Percentiles rank a stretch among this genome's conserved stretches.
Conservation (phyloP, 2,329 filamentous ascomycete genomes). For the Clarireedia paspali region DNA sequence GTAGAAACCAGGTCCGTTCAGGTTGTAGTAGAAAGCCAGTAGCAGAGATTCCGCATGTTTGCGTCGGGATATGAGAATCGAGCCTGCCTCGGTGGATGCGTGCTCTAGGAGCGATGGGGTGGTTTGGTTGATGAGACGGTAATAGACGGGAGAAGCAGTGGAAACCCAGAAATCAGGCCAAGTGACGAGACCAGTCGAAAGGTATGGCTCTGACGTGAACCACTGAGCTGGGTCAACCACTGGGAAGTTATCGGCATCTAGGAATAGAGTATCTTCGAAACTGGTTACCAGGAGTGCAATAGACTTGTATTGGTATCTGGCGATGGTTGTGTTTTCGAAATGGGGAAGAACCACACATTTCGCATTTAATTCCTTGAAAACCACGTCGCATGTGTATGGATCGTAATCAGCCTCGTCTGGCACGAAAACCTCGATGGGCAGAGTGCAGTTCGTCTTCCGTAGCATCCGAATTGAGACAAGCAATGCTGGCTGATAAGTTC, state of each 20-base stretch:
- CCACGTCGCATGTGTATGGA: conserved; percentile 30
- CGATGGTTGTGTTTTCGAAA: conserved; percentile 25
- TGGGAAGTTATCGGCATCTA: conserved; percentile 41
- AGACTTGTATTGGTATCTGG: conserved; percentile 40
- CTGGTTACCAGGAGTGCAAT: conserved; percentile 42
- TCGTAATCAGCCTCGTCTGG: conserved; percentile 32
- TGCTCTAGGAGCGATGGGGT: background rate
- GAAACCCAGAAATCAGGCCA: conserved; percentile 42
- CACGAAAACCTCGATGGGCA: conserved; percentile 37
- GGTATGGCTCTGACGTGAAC: conserved; percentile 36
- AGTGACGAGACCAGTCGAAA: conserved; percentile 33
- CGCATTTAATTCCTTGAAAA: conserved; percentile 33
- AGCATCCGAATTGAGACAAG: conserved; percentile 36
- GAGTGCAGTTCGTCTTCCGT: conserved; percentile 28
- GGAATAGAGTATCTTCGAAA: conserved; percentile 40
- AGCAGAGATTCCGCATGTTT: background rate
- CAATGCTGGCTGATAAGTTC: conserved; percentile 31
- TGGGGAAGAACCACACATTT: conserved; percentile 34
- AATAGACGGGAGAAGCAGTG: conserved; percentile 33
- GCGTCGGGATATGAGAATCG: conserved; percentile 2
- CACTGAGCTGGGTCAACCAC: conserved; percentile 34
- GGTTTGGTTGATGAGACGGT: conserved; percentile 28
- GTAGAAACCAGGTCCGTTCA: conserved; percentile 7
- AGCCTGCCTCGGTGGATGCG: conserved; percentile 8
- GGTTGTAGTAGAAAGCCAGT: conserved; percentile 9